A percentile compares a stretch with the other conserved stretches of the same genome.
Conservation (phyloP, 345 rosid species). For the Dimocarpus longan region DNA sequence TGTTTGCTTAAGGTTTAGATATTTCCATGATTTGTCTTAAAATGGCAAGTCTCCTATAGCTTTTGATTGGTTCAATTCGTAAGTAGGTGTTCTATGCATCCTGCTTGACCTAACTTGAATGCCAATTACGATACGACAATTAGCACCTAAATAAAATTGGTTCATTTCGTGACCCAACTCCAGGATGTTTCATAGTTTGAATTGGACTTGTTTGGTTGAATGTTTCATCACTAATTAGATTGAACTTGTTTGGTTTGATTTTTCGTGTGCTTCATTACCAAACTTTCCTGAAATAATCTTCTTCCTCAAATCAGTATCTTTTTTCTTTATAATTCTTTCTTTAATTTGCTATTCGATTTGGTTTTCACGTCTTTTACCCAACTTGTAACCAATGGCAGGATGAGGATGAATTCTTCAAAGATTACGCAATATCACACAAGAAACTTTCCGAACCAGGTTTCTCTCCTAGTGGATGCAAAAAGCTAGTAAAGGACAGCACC, state of each 20-base stretch:
- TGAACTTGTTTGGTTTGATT: slow-evolving; percentile 15
- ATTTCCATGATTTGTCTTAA: background rate
- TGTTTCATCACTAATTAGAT: slow-evolving; percentile 2
- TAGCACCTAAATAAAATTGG: background rate
- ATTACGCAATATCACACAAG: slow-evolving; percentile 77
- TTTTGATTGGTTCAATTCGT: background rate
- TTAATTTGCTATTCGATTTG: background rate
- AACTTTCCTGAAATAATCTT: background rate
- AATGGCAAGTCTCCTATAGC: background rate
- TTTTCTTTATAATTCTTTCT: background rate
- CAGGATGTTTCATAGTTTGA: background rate
- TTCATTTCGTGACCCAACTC: slow-evolving; percentile 12
- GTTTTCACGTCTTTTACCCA: background rate
- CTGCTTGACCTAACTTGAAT: background rate
- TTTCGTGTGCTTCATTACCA: background rate
- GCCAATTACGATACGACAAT: background rate
- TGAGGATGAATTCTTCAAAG: slow-evolving; percentile 81
- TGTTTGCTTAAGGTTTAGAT: background rate
- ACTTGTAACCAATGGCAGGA: slow-evolving; percentile 51
- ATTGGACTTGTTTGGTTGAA: slow-evolving; percentile 19
- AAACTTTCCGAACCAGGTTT: slow-evolving; percentile 93
- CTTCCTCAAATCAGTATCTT: background rate
- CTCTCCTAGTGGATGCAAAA: slow-evolving; percentile 42
- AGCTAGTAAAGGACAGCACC: slow-evolving; percentile 46
- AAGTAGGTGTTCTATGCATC: background rate